Base-by-base conservation (phyloP, 768 basidiomycete genomes). In the Gymnopilus junonius region DNA sequence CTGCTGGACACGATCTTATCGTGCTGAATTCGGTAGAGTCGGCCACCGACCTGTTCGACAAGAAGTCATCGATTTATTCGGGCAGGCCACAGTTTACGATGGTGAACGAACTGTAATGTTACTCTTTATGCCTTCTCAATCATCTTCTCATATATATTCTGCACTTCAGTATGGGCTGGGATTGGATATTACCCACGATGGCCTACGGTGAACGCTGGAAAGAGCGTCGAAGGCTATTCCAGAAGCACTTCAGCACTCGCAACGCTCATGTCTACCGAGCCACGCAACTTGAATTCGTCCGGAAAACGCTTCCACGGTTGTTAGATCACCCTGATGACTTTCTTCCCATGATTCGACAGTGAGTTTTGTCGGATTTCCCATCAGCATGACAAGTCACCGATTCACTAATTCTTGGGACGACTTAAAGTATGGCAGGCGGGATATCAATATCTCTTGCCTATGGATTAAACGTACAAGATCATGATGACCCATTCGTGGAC, bases 41-140 rank as follows among this genome's bases (percentile, higher is more conserved):
- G 17, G 68, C 68, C 1, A 34, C 54, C 8, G 70, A 71, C 12
- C 66, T 71, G 14, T 39, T 71, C 12, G 70, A 67, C 8, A 71
- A 61, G 46, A 57, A 61, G 15, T 61, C 68, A 11, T 25, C 46
- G 8, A 70, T 64, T 12, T 69, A 66, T 32, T 70, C 67, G 3
- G 59, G 61, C 46, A 50, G 65, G 20, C 54, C 54, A 0, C 34
- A 40, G 15, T 50, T 59, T 17, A 48, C 58, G 17, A 59, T 57
- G 42, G 37, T n/a, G 2, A 40, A 46, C 74, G 58, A 59, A 39
- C 21, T 59, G 58, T 59, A 23, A 50, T 48, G 14, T 2, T 25
- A 17, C 31, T 25, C n/a, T 2, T n/a, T 6, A 20, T 42, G 10
- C 17, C 7, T 6, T 51, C 1, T 10, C 14, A 56, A 17, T 40